Conservation (phyloP, 129 eudicot species). For the Flaveria bidentis region DNA sequence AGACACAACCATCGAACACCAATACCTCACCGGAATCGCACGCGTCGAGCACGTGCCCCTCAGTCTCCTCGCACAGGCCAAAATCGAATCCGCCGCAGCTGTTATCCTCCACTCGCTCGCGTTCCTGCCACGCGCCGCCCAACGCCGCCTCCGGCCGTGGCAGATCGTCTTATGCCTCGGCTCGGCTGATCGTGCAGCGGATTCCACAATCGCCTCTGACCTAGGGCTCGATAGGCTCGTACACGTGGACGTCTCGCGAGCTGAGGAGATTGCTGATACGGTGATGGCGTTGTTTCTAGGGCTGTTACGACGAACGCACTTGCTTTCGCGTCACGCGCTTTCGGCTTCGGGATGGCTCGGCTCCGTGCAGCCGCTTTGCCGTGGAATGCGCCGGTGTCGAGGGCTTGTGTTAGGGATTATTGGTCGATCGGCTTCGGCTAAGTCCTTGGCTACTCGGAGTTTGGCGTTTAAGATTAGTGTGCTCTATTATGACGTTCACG, state of each 20-base stretch:
- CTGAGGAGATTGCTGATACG: constrained; percentile 96
- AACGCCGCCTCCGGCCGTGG: constrained; percentile 96
- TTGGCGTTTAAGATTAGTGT: constrained; percentile 95
- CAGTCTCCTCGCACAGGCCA: constrained; percentile 65
- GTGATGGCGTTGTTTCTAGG: constrained; percentile 93
- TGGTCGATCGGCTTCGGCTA: constrained; percentile 88
- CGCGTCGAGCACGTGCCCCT: constrained; percentile 81
- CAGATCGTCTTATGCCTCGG: constrained; percentile 96
- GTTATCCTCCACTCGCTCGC: constrained; percentile 90
- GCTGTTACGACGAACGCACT: constrained; percentile 78
- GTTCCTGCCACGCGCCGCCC: constrained; percentile 99
- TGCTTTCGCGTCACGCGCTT: constrained; percentile 73
- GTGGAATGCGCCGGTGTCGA: constrained; percentile 96
- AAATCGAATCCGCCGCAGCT: constrained; percentile 87
- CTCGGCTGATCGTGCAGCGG: constrained; percentile 85
- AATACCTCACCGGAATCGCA: constrained; percentile 76
- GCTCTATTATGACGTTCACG: constrained; percentile 77
- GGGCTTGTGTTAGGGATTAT: constrained; percentile 93
- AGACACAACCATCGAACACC: constrained; percentile 62
- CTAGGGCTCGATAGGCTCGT: constrained; percentile 74
- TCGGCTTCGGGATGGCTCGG: constrained; percentile 99
- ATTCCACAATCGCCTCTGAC: constrained; percentile 86
- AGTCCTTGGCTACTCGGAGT: constrained; percentile 85
- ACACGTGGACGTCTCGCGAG: constrained; percentile 89
- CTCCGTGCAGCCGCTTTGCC: constrained; percentile 91